Percentiles rank a stretch among this genome's conserved stretches.
Conservation (phyloP, 2,329 filamentous ascomycete species). For the Aciculosporium take region DNA sequence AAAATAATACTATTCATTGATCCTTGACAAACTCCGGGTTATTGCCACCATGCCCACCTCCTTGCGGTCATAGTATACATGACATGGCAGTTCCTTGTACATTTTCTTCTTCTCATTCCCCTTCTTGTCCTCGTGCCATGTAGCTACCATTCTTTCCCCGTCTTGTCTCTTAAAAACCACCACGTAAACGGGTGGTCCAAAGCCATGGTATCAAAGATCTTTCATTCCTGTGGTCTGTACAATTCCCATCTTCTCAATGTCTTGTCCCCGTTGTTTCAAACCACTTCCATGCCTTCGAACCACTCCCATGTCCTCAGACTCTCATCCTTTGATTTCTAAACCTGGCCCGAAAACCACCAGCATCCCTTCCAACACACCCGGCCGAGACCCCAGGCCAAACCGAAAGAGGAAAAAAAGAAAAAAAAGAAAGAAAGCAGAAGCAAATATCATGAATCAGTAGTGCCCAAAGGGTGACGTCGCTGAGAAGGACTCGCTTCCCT, state of each 20-base stretch:
- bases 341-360: neutral
- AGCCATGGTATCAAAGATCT: constrained; percentile 1
- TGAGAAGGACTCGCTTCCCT: constrained; percentile 16
- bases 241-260: neutral
- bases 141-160: neutral
- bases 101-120: neutral
- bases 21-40: constrained; percentile 2
- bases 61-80: neutral
- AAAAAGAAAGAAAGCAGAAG: neutral
- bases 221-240: neutral
- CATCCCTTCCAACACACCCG: neutral
- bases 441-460: neutral
- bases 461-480: constrained; percentile 9
- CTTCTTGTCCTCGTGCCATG: neutral
- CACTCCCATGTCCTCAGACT: neutral
- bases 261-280: neutral
- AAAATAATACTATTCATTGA: no score
- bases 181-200: neutral
- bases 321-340: neutral
- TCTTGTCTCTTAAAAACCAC: constrained; percentile 1
- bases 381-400: neutral
- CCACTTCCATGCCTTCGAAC: neutral
- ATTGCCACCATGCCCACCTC: neutral
- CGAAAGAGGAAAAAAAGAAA: neutral
- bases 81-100: neutral